These are phyloP conservation scores for Fusarium sp. DNA, from an alignment of 2,329 filamentous ascomycete species.

Conservation along the genomic window DNA sequence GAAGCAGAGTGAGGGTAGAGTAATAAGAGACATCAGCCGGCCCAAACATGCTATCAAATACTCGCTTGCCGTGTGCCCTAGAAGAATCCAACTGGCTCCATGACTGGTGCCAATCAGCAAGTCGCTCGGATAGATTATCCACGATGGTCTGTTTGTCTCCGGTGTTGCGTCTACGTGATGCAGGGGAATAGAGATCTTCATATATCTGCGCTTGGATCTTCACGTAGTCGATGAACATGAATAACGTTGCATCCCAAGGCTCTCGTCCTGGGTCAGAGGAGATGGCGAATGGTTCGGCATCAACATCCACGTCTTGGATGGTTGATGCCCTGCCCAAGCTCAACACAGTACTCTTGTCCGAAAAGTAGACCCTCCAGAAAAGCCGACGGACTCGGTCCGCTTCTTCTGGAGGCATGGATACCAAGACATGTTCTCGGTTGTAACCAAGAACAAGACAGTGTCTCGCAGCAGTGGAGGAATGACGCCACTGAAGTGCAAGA, in stretches of 20 bases:
- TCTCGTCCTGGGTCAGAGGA: background rate
- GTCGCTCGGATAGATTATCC: background rate
- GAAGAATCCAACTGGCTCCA: background rate
- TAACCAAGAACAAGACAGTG: constrained; percentile 1
- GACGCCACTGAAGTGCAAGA: background rate
- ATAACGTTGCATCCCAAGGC: background rate
- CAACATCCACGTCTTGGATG: constrained; percentile 3
- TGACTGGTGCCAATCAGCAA: background rate
- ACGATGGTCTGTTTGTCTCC: background rate
- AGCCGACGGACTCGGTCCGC: background rate
- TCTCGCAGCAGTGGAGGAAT: background rate
- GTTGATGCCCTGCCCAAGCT: background rate
- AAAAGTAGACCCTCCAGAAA: background rate
- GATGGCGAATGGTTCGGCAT: background rate
- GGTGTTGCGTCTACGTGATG: background rate
- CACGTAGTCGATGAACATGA: constrained; percentile 1
- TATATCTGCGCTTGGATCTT: background rate
- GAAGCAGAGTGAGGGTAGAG: background rate
- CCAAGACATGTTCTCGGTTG: background rate
- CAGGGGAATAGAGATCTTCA: background rate
- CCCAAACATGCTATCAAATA: background rate
- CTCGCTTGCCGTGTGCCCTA: background rate
- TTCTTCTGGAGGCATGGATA: background rate
- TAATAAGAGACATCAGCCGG: background rate
- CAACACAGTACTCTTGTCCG: background rate